Conservation (phyloP, 140 eudicot species). For the Oenanthe javanica region DNA sequence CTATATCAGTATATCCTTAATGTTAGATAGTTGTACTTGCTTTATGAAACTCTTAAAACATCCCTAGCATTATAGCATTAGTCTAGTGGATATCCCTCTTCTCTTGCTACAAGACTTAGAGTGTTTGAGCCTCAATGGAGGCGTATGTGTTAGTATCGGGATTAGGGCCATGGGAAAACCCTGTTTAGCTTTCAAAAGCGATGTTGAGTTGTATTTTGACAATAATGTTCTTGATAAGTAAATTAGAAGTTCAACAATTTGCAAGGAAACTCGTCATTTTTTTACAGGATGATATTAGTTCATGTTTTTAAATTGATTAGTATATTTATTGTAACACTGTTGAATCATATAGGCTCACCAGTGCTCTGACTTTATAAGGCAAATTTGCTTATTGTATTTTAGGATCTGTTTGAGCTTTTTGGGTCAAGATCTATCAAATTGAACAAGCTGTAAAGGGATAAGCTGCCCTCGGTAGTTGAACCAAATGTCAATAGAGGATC, state of each 20-base stretch:
- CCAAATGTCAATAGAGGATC: background rate
- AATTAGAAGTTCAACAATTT: background rate
- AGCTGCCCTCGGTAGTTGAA: background rate
- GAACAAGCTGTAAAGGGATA: background rate
- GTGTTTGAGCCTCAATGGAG: background rate
- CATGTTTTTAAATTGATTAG: background rate
- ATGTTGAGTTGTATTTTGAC: background rate
- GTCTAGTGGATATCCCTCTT: background rate
- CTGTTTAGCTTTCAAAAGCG: background rate
- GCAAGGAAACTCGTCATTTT: background rate
- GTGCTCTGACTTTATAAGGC: background rate
- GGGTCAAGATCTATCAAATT: background rate
- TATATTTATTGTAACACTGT: background rate
- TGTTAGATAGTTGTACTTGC: background rate
- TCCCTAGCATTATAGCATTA: background rate
- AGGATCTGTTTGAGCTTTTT: background rate
- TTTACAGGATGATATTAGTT: background rate
- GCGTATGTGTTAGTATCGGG: background rate
- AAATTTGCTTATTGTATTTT: background rate
- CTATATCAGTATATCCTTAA: background rate
- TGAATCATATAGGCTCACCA: background rate
- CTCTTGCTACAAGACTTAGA: background rate
- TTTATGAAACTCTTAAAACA: background rate
- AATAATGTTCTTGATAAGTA: background rate
- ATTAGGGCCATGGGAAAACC: background rate